A percentile compares a stretch with the other conserved stretches of the same genome.
phyloP scores from a whole-genome alignment of 768 basidiomycete species.

The Kwoniella europaea region DNA sequence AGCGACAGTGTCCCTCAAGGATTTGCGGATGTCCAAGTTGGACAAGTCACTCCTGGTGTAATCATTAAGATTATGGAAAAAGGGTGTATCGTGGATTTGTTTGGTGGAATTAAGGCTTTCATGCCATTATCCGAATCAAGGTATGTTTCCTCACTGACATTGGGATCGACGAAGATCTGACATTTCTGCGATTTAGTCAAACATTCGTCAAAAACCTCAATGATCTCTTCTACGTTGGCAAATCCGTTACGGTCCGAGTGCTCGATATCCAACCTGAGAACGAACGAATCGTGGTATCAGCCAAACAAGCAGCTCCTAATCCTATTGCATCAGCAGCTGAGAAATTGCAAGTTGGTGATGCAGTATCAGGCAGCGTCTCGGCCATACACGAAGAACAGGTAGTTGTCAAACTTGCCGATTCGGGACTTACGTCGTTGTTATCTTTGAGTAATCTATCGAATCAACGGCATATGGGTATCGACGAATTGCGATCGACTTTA shows the following conservation, averaged over 20 bases:
- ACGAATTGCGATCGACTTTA: slow-evolving; percentile 69
- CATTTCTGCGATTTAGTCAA: slow-evolving; percentile 65
- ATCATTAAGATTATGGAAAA: slow-evolving; percentile 83
- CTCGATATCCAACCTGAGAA: slow-evolving; percentile 67
- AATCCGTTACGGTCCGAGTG: slow-evolving; percentile 82
- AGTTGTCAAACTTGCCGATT: slow-evolving; percentile 73
- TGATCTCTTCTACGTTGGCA: slow-evolving; percentile 75
- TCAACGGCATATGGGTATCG: slow-evolving; percentile 68
- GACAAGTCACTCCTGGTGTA: slow-evolving; percentile 77
- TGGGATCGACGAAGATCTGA: not conserved
- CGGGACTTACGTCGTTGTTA: slow-evolving; percentile 75
- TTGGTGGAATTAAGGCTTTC: slow-evolving; percentile 80
- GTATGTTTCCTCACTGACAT: slow-evolving; percentile 59
- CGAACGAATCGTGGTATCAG: slow-evolving; percentile 77
- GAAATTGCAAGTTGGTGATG: slow-evolving; percentile 51
- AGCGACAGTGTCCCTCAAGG: slow-evolving; percentile 70
- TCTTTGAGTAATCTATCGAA: slow-evolving; percentile 87
- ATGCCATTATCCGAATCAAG: slow-evolving; percentile 81
- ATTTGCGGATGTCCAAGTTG: slow-evolving; percentile 71
- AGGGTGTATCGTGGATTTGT: slow-evolving; percentile 83
- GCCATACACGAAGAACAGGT: slow-evolving; percentile 86
- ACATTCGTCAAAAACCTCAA: slow-evolving; percentile 59
- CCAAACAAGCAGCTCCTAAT: slow-evolving; percentile 73
- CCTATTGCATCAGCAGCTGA: slow-evolving; percentile 47
- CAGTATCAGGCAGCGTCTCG: slow-evolving; percentile 60